Conservation (phyloP, 352 stramenopile genomes). For the Sclerospora graminicola region DNA sequence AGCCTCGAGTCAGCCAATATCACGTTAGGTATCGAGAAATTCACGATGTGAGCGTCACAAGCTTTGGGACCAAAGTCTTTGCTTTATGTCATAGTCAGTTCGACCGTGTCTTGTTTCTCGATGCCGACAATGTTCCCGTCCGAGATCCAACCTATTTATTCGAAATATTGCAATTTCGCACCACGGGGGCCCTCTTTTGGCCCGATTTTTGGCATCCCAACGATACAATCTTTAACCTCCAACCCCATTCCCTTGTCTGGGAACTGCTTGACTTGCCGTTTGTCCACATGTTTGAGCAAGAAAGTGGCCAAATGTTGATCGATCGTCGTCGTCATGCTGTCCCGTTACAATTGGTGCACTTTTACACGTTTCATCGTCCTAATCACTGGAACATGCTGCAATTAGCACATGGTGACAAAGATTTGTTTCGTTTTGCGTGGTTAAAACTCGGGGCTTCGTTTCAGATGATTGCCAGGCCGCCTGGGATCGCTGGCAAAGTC, state of each 20-base stretch:
- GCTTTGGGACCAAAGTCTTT: constrained; percentile 3
- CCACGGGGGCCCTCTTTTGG: constrained; percentile 35
- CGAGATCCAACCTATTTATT: background rate
- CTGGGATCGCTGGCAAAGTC: constrained; percentile 26
- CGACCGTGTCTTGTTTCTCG: background rate
- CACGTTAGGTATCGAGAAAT: constrained; percentile 19
- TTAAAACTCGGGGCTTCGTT: constrained; percentile 31
- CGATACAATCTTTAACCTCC: background rate
- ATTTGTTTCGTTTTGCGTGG: constrained; percentile 46
- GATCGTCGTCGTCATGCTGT: background rate
- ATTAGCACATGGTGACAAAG: constrained; percentile 23
- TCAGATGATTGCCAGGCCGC: constrained; percentile 39
- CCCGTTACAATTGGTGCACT: constrained; percentile 6
- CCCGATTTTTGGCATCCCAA: constrained; percentile 9
- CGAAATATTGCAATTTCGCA: background rate
- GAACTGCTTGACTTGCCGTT: background rate
- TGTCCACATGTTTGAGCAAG: background rate
- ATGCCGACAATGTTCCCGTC: background rate
- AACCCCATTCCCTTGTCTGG: background rate
- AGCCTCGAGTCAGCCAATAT: constrained; percentile 12
- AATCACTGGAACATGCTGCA: constrained; percentile 21
- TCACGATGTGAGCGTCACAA: constrained; percentile 12
- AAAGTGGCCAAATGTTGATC: too few species aligned
- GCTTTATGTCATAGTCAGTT: background rate
- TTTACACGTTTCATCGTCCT: constrained; percentile 28